These are phyloP conservation scores for Fusarium veterinarium DNA, from an alignment of 2,329 filamentous ascomycete genomes.

Conservation along the genomic window DNA sequence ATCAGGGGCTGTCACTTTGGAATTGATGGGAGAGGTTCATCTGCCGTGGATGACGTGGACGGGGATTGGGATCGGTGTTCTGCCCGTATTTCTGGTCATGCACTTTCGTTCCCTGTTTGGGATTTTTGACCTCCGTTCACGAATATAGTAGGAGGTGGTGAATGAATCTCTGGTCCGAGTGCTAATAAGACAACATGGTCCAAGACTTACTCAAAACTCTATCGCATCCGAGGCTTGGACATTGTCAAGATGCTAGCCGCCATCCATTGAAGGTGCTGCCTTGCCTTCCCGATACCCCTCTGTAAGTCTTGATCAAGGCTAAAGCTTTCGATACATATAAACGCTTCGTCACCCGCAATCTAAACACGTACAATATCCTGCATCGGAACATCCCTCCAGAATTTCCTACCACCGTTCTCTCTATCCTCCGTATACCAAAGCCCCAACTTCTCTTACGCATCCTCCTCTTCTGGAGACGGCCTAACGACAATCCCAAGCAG, in stretches of 20 bases:
- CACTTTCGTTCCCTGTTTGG: rapidly evolving
- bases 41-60: neutral
- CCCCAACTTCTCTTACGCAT: neutral
- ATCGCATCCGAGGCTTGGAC: too few species aligned
- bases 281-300: too few species aligned
- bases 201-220: too few species aligned
- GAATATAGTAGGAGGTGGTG: too few species aligned
- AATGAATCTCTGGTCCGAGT: too few species aligned
- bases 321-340: too few species aligned
- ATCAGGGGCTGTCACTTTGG: neutral
- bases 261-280: too few species aligned
- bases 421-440: neutral
- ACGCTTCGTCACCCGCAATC: too few species aligned
- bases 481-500: neutral
- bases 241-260: too few species aligned
- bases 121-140: rapidly evolving
- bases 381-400: neutral
- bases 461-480: neutral
- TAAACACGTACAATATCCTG: neutral
- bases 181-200: rapidly evolving
- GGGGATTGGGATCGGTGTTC: neutral
- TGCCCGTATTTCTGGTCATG: neutral
- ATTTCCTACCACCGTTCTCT: neutral
- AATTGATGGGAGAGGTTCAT: neutral
- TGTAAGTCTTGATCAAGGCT: too few species aligned